Percentiles rank a stretch among this genome's conserved stretches.
Evolutionary conservation across 768 basidiomycete species (phyloP).

Genomic region (Tricholomella constricta): DNA sequence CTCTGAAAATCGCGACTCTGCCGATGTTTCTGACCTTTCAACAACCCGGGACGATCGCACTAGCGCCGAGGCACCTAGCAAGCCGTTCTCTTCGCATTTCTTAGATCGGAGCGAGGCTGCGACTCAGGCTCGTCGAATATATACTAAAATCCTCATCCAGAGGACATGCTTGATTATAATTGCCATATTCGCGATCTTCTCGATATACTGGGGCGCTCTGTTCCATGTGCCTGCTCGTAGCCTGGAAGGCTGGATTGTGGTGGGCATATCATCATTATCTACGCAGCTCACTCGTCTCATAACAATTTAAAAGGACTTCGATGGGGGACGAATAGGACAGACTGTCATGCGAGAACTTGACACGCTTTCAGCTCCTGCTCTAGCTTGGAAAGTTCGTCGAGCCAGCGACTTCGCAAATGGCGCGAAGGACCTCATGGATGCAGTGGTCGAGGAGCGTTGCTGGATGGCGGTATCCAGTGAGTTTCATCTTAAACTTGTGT

Average conservation of each 20-base stretch:
- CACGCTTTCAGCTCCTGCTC: constrained; percentile 23
- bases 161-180: constrained; percentile 40
- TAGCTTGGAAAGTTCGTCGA: constrained; percentile 40
- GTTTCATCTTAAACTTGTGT: constrained; percentile 5
- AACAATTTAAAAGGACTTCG: constrained; percentile 45
- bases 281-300: not conserved
- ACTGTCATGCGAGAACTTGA: constrained; percentile 38
- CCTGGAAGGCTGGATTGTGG: constrained; percentile 53
- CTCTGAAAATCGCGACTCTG: not conserved
- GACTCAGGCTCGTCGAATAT: constrained; percentile 34
- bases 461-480: constrained; percentile 51
- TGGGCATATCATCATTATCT: constrained; percentile 23
- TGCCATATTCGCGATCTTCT: constrained; percentile 32
- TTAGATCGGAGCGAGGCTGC: constrained; percentile 19
- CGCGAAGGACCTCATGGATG: constrained; percentile 34
- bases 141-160: constrained; percentile 41
- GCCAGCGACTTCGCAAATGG: constrained; percentile 40
- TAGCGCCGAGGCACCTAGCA: not conserved
- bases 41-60: not conserved
- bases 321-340: constrained; percentile 45
- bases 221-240: constrained; percentile 42
- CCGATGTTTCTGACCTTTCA: not conserved
- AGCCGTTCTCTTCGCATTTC: constrained; percentile 22
- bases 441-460: constrained; percentile 43
- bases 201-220: constrained; percentile 61